Base-by-base conservation (phyloP, 495 filamentous ascomycete species). In the Thozetella sp. region DNA sequence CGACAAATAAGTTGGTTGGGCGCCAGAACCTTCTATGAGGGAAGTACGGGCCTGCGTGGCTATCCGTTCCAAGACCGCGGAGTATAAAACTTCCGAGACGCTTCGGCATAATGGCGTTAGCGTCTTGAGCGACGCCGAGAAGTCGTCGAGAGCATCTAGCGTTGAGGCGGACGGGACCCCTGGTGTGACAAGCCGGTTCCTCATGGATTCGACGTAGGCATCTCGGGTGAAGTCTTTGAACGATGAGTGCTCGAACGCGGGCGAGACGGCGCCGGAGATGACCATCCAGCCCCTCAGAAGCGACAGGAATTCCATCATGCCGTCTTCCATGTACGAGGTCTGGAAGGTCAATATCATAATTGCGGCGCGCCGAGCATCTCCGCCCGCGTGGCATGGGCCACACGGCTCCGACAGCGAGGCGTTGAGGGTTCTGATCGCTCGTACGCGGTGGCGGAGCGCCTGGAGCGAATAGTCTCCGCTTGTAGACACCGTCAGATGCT, bases 271-370 rank as follows among this genome's bases (percentile, higher is more conserved):
- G 27, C 78, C 77, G 51, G 73, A 68, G 10, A 62, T 75, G 2
- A 84, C 66, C 10, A 76, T 64, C 26, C 75, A 77, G 43, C 80
- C 80, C 20, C 80, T 67, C 37, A 82, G 68, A 70, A 82, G 81
- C 17, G 78, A 66, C 26, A 80, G 63, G 52, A 82, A 85, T 51
- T 85, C 80, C 40, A 70, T 60, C 3, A 83, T 63, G 2, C 80
- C 79, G 57, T 83, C 80, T 25, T 64, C 54, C 63, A 83, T 75
- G 57, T 79, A 68, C 25, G 66, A 68, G 0, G 81, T 76, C 63
- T 84, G 81, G 63, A 82, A 82, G 0, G 73, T 66, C 0, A 84
- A 70, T 2, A 74, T 63, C 26, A 80, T 75, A 27, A 72, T 73
- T 0, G 81, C 76, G 2, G 78, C 81, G 11, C 81, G 56, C 43